A percentile compares a stretch with the other conserved stretches of the same genome.
These are phyloP conservation scores for Nicotiana knightiana DNA, from an alignment of 257 asterid genomes.

Conservation along the genomic window DNA sequence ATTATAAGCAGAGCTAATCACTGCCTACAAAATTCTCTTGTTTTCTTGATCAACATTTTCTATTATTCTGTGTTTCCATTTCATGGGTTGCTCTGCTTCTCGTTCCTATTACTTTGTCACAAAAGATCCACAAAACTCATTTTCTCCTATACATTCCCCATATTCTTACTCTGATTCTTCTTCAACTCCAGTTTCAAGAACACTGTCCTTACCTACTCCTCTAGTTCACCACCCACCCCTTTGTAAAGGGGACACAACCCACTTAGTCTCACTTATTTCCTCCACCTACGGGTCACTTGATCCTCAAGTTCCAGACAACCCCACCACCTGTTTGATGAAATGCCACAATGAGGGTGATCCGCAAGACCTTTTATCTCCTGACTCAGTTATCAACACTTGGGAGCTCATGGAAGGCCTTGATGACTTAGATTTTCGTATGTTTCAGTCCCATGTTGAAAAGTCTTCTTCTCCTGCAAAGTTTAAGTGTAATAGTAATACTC, in stretches of 20 bases:
- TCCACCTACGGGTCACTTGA: slow-evolving; percentile 76
- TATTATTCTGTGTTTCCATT: neutral
- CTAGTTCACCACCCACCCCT: slow-evolving; percentile 36
- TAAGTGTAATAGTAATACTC: neutral
- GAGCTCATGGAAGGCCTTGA: slow-evolving; percentile 95
- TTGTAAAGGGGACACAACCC: slow-evolving; percentile 51
- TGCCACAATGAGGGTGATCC: slow-evolving; percentile 12
- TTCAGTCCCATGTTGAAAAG: slow-evolving; percentile 21
- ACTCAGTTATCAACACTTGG: slow-evolving; percentile 86
- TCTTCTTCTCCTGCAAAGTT: neutral
- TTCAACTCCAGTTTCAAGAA: slow-evolving; percentile 28
- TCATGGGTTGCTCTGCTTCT: slow-evolving; percentile 35
- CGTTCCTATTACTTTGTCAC: slow-evolving; percentile 7
- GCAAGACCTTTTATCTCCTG: slow-evolving; percentile 63
- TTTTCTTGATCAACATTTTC: neutral
- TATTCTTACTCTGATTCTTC: slow-evolving; percentile 15
- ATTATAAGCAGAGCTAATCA: too few relatives aligned
- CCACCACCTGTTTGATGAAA: slow-evolving; percentile 11
- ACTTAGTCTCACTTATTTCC: slow-evolving; percentile 76
- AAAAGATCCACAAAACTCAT: slow-evolving; percentile 4
- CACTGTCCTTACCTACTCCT: slow-evolving; percentile 23
- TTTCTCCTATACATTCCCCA: slow-evolving; percentile 12
- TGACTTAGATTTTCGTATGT: slow-evolving; percentile 51
- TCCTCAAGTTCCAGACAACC: slow-evolving; percentile 19
- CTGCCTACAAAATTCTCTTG: too few relatives aligned